Base-by-base conservation (phyloP, 192 early-diverging fungal species). In the Podila clonocystis region DNA sequence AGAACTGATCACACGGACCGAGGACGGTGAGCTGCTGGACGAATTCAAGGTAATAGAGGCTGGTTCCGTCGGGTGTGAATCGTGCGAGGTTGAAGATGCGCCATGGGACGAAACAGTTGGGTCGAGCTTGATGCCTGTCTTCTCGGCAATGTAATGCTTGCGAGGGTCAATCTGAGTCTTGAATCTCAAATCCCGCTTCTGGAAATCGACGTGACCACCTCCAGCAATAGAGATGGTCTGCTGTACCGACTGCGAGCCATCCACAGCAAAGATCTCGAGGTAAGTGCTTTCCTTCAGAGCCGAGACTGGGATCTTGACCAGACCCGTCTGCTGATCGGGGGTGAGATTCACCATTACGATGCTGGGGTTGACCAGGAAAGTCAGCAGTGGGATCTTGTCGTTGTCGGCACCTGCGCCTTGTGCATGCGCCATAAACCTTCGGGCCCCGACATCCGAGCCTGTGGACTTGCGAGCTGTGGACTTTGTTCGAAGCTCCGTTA, bases 61-160 rank as follows among this genome's bases (percentile, higher is more conserved):
- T 52, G 36, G 7, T 2, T n/a, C 55, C 24, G 36, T 33, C n/a
- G 15, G 45, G 29, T 48, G 24, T 30, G n/a, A 13, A 13, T 28
- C 26, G 7, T 17, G 26, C 17, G 65, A 13, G 17, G 65, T 17
- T 9, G 59, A 17, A 31, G 28, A 19, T 19, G 30, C 26, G 5
- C 28, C 30, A 19, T 17, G 2, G 19, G 26, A 17, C 13, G 15
- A 45, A 4, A 38, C 7, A 15, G 36, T 63, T 1, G 70, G 77
- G 9, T 80, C 77, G 11, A 80, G 55, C n/a, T 72, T 20, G 24
- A 80, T 29, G 9, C 77, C 77, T 9, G 62, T 61, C 29, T 70
- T 68, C n/a, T 80, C 77, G 2, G 65, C 65, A 73, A 80, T 80
- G 22, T 73, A 80, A n/a, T 80, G 77, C 28, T 69, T 80, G 4